phyloP scores from a whole-genome alignment of 2,329 filamentous ascomycete species.

The Exophiala calicioides region DNA sequence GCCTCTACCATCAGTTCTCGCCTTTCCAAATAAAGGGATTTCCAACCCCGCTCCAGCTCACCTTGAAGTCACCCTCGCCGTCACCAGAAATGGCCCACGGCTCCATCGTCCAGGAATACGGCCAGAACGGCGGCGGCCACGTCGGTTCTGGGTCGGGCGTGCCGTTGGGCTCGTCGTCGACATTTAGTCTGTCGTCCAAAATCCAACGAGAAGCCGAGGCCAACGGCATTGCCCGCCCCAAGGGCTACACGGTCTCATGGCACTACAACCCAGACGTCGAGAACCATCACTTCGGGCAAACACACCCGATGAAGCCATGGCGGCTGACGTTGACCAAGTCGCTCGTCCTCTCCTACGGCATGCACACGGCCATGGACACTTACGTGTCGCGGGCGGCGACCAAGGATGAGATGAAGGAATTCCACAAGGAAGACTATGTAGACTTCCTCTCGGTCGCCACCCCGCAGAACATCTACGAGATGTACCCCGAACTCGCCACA shows the following conservation, averaged over 20 bases:
- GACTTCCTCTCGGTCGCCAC: constrained; percentile 78
- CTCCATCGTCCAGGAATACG: constrained; percentile 30
- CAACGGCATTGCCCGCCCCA: constrained; percentile 73
- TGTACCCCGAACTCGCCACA: constrained; percentile 34
- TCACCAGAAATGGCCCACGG: background rate
- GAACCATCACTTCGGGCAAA: constrained; percentile 93
- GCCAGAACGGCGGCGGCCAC: background rate
- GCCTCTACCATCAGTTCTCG: background rate
- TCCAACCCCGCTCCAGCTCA: background rate
- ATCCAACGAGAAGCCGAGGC: constrained; percentile 56
- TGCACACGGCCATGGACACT: constrained; percentile 95
- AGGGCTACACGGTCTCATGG: constrained; percentile 89
- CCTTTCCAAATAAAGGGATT: background rate
- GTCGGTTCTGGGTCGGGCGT: too few relatives aligned
- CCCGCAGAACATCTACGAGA: constrained; percentile 67
- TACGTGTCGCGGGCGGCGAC: constrained; percentile 82
- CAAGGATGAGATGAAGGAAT: constrained; percentile 81
- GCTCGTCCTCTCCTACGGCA: constrained; percentile 89
- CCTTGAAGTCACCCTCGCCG: background rate
- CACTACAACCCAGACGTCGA: constrained; percentile 95
- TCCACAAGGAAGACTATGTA: constrained; percentile 86
- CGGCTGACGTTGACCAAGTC: constrained; percentile 92
- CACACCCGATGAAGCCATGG: constrained; percentile 99
- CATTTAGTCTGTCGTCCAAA: constrained; percentile 53
- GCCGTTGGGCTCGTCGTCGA: constrained; percentile 39